phyloP scores from a whole-genome alignment of 768 basidiomycete genomes.

The Postia placenta region DNA sequence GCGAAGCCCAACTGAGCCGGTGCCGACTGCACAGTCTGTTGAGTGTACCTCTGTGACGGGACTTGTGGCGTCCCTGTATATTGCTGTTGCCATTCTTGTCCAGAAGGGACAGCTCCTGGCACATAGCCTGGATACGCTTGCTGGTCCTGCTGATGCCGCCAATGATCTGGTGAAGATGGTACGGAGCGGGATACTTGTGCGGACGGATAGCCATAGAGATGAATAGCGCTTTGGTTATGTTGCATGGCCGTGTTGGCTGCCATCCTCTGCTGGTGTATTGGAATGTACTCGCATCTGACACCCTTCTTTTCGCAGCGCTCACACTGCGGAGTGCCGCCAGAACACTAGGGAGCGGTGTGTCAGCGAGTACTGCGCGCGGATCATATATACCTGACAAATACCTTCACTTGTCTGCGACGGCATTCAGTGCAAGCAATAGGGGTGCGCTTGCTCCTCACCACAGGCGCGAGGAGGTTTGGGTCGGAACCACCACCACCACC shows the following conservation, averaged over 20 bases:
- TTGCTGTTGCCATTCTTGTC: not conserved
- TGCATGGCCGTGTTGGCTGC: conserved; percentile 3
- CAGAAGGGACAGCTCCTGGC: not conserved
- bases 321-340: conserved; percentile 26
- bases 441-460: conserved; percentile 32
- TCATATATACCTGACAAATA: conserved; percentile 16
- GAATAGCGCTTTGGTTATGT: conserved; percentile 1
- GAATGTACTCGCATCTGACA: conserved; percentile 35
- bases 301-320: conserved; percentile 34
- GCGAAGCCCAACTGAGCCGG: not conserved
- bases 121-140: not conserved
- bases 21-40: conserved; percentile 1
- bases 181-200: not conserved
- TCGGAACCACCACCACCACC: conserved; percentile 5
- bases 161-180: not conserved
- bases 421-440: conserved; percentile 51
- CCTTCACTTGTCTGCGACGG: conserved; percentile 51
- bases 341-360: conserved; percentile 18
- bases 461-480: conserved; percentile 16
- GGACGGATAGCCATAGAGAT: not conserved
- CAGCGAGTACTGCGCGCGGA: not conserved
- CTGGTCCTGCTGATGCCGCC: not conserved
- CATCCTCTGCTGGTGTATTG: conserved; percentile 31
- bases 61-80: not conserved
- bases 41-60: not conserved